A percentile compares a stretch with the other conserved stretches of the same genome.
phyloP scores from a whole-genome alignment of 768 basidiomycete genomes.

The Trametopsis cervina region DNA sequence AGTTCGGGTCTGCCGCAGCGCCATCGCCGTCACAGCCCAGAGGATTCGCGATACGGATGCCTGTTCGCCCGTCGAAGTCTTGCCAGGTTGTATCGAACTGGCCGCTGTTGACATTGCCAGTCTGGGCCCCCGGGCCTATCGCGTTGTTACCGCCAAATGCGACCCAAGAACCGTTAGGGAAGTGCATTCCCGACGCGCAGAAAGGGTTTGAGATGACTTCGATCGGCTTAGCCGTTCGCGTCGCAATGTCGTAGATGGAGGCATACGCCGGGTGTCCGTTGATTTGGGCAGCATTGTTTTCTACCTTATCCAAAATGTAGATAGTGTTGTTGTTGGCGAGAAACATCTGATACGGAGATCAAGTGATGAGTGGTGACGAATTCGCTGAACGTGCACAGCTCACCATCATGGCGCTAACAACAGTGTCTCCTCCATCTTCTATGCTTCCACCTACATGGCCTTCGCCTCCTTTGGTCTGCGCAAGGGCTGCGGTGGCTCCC shows the following conservation, averaged over 20 bases:
- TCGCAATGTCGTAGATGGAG: slow-evolving; percentile 61
- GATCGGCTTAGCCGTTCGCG: slow-evolving; percentile 56
- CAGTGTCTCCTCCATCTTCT: slow-evolving; percentile 30
- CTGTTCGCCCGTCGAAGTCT: slow-evolving; percentile 73
- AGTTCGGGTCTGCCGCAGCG: slow-evolving; percentile 38
- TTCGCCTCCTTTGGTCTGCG: slow-evolving; percentile 13
- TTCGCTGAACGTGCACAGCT: slow-evolving; percentile 11
- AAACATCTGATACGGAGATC: slow-evolving; percentile 67
- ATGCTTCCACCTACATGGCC: slow-evolving; percentile 22
- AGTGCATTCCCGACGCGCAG: slow-evolving; percentile 77
- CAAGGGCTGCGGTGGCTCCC: slow-evolving; percentile 24
- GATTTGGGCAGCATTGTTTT: slow-evolving; percentile 62
- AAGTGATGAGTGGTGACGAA: not conserved
- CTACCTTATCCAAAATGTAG: slow-evolving; percentile 90
- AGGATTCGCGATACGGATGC: slow-evolving; percentile 79
- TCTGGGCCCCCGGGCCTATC: slow-evolving; percentile 55
- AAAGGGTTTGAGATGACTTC: slow-evolving; percentile 70
- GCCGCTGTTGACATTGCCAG: slow-evolving; percentile 42
- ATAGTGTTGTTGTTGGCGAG: slow-evolving; percentile 74
- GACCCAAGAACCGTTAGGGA: slow-evolving; percentile 70
- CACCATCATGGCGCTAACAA: slow-evolving; percentile 51
- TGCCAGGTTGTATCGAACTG: slow-evolving; percentile 61
- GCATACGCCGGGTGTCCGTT: slow-evolving; percentile 72
- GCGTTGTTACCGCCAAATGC: slow-evolving; percentile 79
- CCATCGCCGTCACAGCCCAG: slow-evolving; percentile 36